These are phyloP conservation scores for Thermoascus crustaceus DNA, from an alignment of 2,329 filamentous ascomycete species.

Conservation along the genomic window DNA sequence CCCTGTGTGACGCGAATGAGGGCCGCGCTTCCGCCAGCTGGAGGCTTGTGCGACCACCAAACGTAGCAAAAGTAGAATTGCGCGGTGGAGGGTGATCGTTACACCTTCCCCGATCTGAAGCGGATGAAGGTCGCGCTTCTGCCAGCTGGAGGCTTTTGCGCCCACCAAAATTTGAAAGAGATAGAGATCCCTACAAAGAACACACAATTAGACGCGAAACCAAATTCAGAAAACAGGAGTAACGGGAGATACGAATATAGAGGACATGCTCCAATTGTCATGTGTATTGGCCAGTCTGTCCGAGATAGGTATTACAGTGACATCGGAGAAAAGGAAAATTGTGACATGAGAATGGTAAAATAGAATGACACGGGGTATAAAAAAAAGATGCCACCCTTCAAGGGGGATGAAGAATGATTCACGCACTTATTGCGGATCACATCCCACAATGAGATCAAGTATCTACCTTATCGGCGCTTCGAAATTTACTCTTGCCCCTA, in stretches of 20 bases:
- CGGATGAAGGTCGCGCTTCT: not conserved
- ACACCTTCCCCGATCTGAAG: not conserved
- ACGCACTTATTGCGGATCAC: slow-evolving; percentile 4
- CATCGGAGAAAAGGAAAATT: slow-evolving; percentile 3
- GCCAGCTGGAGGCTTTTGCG: not conserved
- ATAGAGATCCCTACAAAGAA: slow-evolving; percentile 10
- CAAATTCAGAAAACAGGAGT: slow-evolving; percentile 6
- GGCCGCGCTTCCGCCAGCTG: not conserved
- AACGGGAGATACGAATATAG: slow-evolving; percentile 10
- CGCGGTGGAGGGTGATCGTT: not conserved
- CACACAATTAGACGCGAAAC: slow-evolving; percentile 9
- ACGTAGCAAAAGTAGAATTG: slow-evolving; percentile 5
- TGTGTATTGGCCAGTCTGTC: no score
- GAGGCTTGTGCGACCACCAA: not conserved
- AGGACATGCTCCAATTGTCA: no score
- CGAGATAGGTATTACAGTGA: no score
- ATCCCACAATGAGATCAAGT: slow-evolving; percentile 47
- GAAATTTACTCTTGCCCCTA: slow-evolving; percentile 80
- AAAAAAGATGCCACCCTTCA: slow-evolving; percentile 4
- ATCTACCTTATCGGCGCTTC: slow-evolving; percentile 77
- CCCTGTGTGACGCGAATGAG: not conserved
- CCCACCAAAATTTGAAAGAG: slow-evolving; percentile 8
- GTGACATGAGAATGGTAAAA: no score
- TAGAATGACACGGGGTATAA: slow-evolving; percentile 1
- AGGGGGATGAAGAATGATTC: slow-evolving; percentile 8